Conservation (phyloP, 2,329 filamentous ascomycete genomes). For the Colletotrichum sp. region DNA sequence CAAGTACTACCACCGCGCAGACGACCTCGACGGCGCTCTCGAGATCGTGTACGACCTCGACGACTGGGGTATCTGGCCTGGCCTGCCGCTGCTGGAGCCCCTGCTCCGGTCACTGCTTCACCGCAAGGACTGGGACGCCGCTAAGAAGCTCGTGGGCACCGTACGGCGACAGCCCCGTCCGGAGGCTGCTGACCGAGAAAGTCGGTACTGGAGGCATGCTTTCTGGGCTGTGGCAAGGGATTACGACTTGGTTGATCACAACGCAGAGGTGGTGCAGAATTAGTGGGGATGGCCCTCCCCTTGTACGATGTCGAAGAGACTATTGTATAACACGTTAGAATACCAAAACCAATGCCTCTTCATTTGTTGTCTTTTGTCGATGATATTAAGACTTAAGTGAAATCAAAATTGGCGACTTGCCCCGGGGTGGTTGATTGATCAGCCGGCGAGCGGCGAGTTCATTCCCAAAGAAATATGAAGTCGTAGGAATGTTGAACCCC, state of each 20-base stretch:
- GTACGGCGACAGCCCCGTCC: conserved; percentile 10
- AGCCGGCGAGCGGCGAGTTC: no score
- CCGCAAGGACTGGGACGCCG: conserved; percentile 28
- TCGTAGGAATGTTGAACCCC: neutral
- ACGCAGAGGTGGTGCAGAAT: neutral
- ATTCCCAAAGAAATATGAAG: no score
- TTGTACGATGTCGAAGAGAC: neutral
- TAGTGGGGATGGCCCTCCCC: neutral
- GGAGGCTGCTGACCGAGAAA: conserved; percentile 2
- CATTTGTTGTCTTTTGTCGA: neutral
- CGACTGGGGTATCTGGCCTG: conserved; percentile 31
- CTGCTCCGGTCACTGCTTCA: conserved; percentile 15
- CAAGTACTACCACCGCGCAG: conserved; percentile 14
- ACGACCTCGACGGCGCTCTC: conserved; percentile 17
- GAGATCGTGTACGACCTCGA: conserved; percentile 51
- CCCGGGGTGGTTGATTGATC: no score
- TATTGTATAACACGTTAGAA: neutral
- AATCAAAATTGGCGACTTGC: neutral
- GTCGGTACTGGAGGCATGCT: conserved; percentile 50
- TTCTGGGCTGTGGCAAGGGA: conserved; percentile 55
- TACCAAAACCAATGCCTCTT: neutral
- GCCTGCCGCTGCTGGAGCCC: conserved; percentile 17
- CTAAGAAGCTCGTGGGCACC: conserved; percentile 38
- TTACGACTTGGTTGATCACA: conserved; percentile 38
- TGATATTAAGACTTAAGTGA: neutral